Percentiles rank a stretch among this genome's conserved stretches.
Conservation (phyloP, 352 stramenopile genomes). For the Pythium aphanidermatum region DNA sequence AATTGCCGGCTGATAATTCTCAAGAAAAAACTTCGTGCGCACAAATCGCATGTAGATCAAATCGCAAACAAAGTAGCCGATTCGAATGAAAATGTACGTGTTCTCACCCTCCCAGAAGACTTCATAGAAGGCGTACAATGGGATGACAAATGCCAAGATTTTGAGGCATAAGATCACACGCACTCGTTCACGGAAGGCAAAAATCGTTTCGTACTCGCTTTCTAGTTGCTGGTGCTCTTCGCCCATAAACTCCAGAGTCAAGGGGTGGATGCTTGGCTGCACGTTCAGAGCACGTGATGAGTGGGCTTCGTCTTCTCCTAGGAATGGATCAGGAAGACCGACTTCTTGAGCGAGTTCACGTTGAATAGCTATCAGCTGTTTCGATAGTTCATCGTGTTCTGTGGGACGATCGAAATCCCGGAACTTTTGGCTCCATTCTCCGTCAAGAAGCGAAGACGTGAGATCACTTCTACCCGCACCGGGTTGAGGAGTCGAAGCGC, state of each 20-base stretch:
- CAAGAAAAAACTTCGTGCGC: constrained; percentile 59
- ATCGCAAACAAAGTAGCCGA: constrained; percentile 63
- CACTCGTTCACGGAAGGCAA: constrained; percentile 56
- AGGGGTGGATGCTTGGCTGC: constrained; percentile 61
- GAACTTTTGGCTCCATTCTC: constrained; percentile 78
- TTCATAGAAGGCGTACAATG: constrained; percentile 68
- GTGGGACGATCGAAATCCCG: constrained; percentile 70
- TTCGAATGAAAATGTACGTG: constrained; percentile 58
- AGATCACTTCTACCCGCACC: constrained; percentile 30
- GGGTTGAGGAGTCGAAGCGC: background rate
- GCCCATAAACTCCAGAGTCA: constrained; percentile 82
- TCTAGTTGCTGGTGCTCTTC: constrained; percentile 76
- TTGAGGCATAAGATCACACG: constrained; percentile 70
- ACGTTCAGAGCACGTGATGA: constrained; percentile 54
- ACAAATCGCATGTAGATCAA: constrained; percentile 66
- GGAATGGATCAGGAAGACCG: constrained; percentile 51
- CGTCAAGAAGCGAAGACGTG: constrained; percentile 46
- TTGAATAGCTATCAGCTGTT: constrained; percentile 62
- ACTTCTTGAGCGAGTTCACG: constrained; percentile 70
- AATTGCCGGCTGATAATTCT: constrained; percentile 72
- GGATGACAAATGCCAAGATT: constrained; percentile 63
- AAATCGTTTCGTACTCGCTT: constrained; percentile 65
- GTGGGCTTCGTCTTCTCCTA: constrained; percentile 61
- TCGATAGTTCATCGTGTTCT: constrained; percentile 75
- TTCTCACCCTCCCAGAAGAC: constrained; percentile 52